Evolutionary conservation across 176 grass and related monocot species (phyloP).

Genomic region (Musa schizocarpa): DNA sequence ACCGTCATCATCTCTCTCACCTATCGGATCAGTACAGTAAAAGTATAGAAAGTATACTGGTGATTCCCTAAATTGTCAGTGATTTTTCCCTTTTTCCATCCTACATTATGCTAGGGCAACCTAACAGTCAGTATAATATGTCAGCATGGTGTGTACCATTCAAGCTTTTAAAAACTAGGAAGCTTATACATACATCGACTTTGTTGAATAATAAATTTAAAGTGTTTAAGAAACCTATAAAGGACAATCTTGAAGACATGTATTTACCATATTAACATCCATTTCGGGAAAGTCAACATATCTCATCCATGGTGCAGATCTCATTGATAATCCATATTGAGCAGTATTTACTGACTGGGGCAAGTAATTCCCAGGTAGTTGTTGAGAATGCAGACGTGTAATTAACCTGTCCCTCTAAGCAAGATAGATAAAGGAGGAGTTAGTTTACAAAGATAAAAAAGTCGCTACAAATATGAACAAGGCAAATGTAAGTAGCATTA

Average conservation of each 20-base stretch:
- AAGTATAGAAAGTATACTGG: too few relatives aligned
- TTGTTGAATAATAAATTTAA: neutral
- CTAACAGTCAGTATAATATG: neutral
- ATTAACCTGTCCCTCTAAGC: neutral
- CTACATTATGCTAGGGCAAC: neutral
- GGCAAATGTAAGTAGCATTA: neutral
- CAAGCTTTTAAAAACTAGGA: neutral
- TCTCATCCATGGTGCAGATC: neutral
- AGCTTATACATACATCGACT: neutral
- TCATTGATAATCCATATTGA: neutral
- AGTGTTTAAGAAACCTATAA: neutral
- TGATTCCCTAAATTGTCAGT: neutral
- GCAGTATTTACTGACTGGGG: neutral
- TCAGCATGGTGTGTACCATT: neutral
- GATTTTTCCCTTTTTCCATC: neutral
- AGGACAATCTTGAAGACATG: neutral
- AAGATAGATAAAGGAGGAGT: neutral
- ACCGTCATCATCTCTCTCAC: too few relatives aligned
- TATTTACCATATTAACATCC: neutral
- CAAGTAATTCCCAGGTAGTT: neutral
- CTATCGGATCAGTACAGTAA: too few relatives aligned
- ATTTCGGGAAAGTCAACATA: neutral
- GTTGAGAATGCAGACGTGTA: neutral
- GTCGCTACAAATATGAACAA: neutral
- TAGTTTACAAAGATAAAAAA: neutral